Evolutionary conservation across 805 yeast genomes (phyloP), one percentile per base, ranked within the genome.

Genomic region (Cyberlindnera maclurae): DNA sequence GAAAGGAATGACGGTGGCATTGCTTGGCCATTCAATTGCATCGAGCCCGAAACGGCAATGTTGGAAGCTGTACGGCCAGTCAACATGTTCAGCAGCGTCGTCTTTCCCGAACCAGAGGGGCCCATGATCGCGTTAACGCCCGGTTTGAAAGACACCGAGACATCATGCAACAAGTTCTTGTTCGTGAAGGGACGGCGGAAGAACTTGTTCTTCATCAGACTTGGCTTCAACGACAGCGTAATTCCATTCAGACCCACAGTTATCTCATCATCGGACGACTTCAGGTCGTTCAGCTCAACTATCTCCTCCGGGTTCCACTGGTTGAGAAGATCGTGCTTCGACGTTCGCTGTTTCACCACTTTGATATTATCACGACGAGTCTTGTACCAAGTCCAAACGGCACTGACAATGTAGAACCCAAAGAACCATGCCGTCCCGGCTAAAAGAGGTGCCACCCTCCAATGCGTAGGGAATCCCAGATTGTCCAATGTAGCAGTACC

Each of bases 61-160:
- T 57, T 39, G 2, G 61, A 52, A 6, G 36, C 64, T 29, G 47
- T 62, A 37, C 93, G 65, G 16, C 79, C 76, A 15, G 93, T 77
- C 15, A 82, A 61, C 28, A 70, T 59, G 52, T 79, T 82, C 45
- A 82, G 59, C 32, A 83, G 54, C 0, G 89, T 75, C 0, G 87
- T 77, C 51, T 82, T 82, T 9, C 90, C 93, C 0, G 83, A 76
- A 1, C 90, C 90, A 1, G 88, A 81, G 0, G 90, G 89, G 0
- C 93, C 93, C 79, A 82, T 73, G 32, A 82, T 80, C 4, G 80
- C 85, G 52, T 80, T 82, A 9, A 83, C 63, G 12, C 79, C 77
- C 1, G 97, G 95, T 36, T 73, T 72, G 5, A 81, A 95, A 6
- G 72, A 67, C 35, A 90, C 67, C 5, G 87, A 77, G 16, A 63